Evolutionary conservation across 2,329 filamentous ascomycete species (phyloP).

Genomic region (Erysiphe pisi): DNA sequence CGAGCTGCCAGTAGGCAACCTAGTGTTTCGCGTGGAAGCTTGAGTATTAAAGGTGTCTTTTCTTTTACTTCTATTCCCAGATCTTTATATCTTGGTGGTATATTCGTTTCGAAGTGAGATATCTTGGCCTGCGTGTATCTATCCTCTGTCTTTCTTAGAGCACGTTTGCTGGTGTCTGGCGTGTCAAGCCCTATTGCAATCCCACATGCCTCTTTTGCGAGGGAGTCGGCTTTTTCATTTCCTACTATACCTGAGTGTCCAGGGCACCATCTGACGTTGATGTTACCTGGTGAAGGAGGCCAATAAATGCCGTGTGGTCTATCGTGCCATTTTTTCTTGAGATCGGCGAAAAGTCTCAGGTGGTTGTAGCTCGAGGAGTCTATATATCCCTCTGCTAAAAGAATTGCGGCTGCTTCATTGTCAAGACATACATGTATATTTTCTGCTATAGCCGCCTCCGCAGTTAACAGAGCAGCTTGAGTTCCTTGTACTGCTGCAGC

Average conservation of each 20-base stretch:
- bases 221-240: not conserved
- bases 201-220: not conserved
- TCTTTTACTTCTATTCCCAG: not conserved
- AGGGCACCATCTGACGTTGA: not conserved
- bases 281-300: not conserved
- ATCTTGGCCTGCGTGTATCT: not conserved
- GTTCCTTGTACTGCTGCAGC: not conserved
- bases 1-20: not conserved
- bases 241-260: not conserved
- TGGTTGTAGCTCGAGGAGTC: not conserved
- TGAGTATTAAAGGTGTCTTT: not conserved
- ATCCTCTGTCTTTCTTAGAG: not conserved
- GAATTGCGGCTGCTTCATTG: not conserved
- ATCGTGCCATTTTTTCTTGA: not conserved
- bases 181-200: not conserved
- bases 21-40: slow-evolving; percentile 16
- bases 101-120: not conserved
- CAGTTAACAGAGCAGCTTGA: not conserved
- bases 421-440: slow-evolving; percentile 4
- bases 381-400: not conserved
- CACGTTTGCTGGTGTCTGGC: not conserved
- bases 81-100: not conserved
- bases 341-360: not conserved
- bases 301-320: not conserved
- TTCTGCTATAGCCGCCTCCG: not conserved